phyloP scores from a whole-genome alignment of 2,329 filamentous ascomycete species.

The Metarhizium rileyi region DNA sequence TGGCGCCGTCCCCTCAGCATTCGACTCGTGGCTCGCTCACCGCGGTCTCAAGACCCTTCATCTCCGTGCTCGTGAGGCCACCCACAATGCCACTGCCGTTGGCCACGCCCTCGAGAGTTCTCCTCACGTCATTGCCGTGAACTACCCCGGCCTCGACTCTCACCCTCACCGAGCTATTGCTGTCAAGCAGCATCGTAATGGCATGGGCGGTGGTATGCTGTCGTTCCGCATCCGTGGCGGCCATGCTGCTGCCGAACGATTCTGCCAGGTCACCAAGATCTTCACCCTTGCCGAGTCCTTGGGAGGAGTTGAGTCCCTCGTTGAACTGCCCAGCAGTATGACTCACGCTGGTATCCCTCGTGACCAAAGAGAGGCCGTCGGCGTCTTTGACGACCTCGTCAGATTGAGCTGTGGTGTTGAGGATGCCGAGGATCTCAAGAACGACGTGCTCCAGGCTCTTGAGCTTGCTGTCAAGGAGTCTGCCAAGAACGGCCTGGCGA shows the following conservation, averaged over 20 bases:
- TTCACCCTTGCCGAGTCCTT: constrained; percentile 91
- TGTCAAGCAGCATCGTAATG: constrained; percentile 82
- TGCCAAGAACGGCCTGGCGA: constrained; percentile 17
- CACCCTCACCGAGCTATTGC: constrained; percentile 83
- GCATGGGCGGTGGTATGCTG: constrained; percentile 94
- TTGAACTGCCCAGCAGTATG: constrained; percentile 92
- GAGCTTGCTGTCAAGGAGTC: constrained; percentile 53
- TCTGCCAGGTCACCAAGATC: constrained; percentile 82
- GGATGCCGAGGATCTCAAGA: constrained; percentile 73
- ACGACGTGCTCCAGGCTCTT: constrained; percentile 74
- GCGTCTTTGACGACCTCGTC: constrained; percentile 91
- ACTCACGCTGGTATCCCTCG: constrained; percentile 92
- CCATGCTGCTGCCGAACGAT: constrained; percentile 73
- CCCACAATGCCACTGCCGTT: constrained; percentile 68
- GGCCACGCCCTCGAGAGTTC: constrained; percentile 70
- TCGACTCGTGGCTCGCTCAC: constrained; percentile 97
- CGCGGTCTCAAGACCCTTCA: constrained; percentile 95
- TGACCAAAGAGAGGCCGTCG: constrained; percentile 82
- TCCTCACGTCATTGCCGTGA: constrained; percentile 76
- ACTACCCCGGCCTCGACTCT: constrained; percentile 85
- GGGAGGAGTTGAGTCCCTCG: constrained; percentile 83
- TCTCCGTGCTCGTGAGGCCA: constrained; percentile 78
- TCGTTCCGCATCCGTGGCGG: constrained; percentile 91
- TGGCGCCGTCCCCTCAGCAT: constrained; percentile 85
- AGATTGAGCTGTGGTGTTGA: constrained; percentile 91